These are phyloP conservation scores for Apophysomyces variabilis DNA, from an alignment of 371 early-diverging fungal genomes.

Conservation along the genomic window DNA sequence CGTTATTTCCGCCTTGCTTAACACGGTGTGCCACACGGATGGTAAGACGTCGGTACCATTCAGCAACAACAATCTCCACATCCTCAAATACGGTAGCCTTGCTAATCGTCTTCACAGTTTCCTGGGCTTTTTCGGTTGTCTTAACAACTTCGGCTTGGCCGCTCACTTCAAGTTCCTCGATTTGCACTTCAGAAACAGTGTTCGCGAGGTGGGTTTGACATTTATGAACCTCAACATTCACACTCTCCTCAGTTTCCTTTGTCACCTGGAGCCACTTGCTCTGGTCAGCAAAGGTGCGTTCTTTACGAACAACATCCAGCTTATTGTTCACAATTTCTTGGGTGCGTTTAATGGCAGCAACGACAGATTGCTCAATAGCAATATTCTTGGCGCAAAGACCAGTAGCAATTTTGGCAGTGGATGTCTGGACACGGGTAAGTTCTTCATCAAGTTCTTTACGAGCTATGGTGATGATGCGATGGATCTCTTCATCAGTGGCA, in stretches of 20 bases:
- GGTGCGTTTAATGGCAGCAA: constrained; percentile 33
- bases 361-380: constrained; percentile 21
- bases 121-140: not conserved
- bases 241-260: constrained; percentile 28
- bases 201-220: constrained; percentile 20
- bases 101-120: not conserved
- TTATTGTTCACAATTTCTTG: constrained; percentile 26
- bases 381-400: not conserved
- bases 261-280: constrained; percentile 28
- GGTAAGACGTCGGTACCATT: constrained; percentile 25
- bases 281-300: constrained; percentile 25
- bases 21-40: constrained; percentile 28
- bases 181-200: not conserved
- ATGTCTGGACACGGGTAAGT: constrained; percentile 16
- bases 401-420: constrained; percentile 24
- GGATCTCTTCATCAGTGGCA: constrained; percentile 22
- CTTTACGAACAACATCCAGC: constrained; percentile 20
- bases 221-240: constrained; percentile 29
- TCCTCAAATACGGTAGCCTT: constrained; percentile 3
- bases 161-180: not conserved
- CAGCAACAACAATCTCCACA: constrained; percentile 7
- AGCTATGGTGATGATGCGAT: constrained; percentile 10
- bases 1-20: constrained; percentile 39
- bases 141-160: not conserved
- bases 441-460: not conserved